Base-by-base conservation (phyloP, 345 rosid species). In the Eucalyptus regnans region DNA sequence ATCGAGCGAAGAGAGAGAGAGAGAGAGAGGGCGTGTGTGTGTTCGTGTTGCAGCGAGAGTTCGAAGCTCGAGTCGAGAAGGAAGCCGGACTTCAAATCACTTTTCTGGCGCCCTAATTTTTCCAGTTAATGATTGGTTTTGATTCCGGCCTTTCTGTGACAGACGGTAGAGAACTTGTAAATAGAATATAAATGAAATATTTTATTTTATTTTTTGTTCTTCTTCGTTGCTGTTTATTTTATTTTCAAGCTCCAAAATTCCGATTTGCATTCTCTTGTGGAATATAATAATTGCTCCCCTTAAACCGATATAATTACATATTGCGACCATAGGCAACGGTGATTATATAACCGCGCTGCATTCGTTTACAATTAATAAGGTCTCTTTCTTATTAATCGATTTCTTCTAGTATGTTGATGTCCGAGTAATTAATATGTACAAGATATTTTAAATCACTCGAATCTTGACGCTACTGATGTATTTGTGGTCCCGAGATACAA, bases 51-150 rank as follows among this genome's bases (percentile, higher is more conserved):
- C 29, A 58, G 79, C 41, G 91, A 88, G 94, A 91, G 90, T 9
- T 33, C 58, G 83, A 41, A 76, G 48, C 48, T 41, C 29, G 48
- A 76, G 83, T 76, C 48, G 54, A 86, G 64, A 12, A 25, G 50
- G 71, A 7, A 23, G 18, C 13, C 91, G 96, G 95, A 92, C 94
- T 90, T 91, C 90, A 93, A 93, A 90, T 60, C 12, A 20, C 44
- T 86, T 86, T 86, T 79, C 16, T 88, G 88, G 87, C 89, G 48
- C 62, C 60, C 71, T 76, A 41, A 76, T 66, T 93, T 90, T 43
- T 50, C 86, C 87, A 89, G 48, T 92, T 89, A 90, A 92, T 89
- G 80, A 79, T 91, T 80, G 76, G 81, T 90, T 90, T 93, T 91
- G 91, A 91, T 90, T 89, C 90, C 93, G 93, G 93, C 11, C 83